These are phyloP conservation scores for Nyssa sinensis DNA, from an alignment of 148 eudicot genomes.

Conservation along the genomic window DNA sequence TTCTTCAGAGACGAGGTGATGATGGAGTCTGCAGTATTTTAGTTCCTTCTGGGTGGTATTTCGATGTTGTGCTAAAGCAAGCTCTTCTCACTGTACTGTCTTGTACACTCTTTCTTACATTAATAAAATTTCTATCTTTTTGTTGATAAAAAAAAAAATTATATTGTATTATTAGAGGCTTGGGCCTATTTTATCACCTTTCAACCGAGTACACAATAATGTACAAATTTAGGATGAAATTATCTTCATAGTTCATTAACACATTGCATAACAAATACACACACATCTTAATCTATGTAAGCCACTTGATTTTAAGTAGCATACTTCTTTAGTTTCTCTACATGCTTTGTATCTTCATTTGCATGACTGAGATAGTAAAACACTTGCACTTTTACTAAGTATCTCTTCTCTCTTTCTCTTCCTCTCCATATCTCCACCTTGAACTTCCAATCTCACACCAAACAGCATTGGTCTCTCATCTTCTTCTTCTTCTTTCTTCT, in stretches of 20 bases:
- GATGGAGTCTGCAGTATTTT: too few species aligned
- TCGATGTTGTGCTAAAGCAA: too few species aligned
- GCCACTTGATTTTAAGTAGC: not conserved
- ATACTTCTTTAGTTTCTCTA: not conserved
- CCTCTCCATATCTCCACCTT: constrained; percentile 37
- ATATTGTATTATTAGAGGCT: not conserved
- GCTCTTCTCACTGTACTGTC: too few species aligned
- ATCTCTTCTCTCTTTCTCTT: constrained; percentile 51
- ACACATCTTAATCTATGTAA: not conserved
- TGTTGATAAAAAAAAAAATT: too few species aligned
- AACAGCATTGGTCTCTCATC: constrained; percentile 55
- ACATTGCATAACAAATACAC: not conserved
- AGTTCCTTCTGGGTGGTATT: too few species aligned
- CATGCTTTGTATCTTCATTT: constrained; percentile 20
- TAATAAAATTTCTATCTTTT: too few species aligned
- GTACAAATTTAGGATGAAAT: not conserved
- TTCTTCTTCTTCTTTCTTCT: not conserved
- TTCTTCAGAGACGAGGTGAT: too few species aligned
- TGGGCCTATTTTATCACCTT: not conserved
- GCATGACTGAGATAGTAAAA: constrained; percentile 53
- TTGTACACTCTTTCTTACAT: too few species aligned
- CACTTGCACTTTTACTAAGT: constrained; percentile 28
- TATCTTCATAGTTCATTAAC: not conserved
- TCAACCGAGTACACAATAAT: not conserved
- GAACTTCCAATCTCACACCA: constrained; percentile 68